Base-by-base conservation (phyloP, 2,329 filamentous ascomycete genomes). In the Pseudogymnoascus sp. region DNA sequence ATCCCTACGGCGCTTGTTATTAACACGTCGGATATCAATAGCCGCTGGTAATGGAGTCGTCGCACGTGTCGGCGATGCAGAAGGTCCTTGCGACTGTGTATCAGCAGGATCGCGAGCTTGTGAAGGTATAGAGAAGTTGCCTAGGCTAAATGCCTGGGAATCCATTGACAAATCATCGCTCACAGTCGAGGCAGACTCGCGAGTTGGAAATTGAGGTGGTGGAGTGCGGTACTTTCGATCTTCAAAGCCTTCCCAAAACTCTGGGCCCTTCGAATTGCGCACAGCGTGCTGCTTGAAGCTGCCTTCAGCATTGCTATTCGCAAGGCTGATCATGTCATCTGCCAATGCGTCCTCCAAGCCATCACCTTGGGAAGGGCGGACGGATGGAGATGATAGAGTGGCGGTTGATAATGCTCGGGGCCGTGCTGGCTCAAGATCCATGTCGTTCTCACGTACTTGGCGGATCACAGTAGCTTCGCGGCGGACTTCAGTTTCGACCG, bases 401-500 rank as follows among this genome's bases (percentile, higher is more conserved):
- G 86, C 87, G 21, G 77, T 78, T 12, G 81, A 78, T 63, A 81
- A 70, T 69, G 63, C 62, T 75, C 67, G 55, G 72, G 62, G 77
- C 70, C 73, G 67, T 37, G 71, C 72, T 29, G 73, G 77, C 63
- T 84, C 82, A 12, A 86, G 76, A 59, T 86, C 84, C 66, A 87
- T 82, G 70, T 97, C 92, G 69, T 88, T 93, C 74, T 97, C 94
- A 43, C 92, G 89, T 29, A 97, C 92, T 75, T 97, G 94, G 60
- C 91, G 90, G 66, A 99, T 91, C 4, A 97, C 94, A 75, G 97
- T 93, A 38, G 93, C 92, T 78, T 99, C 94, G 39, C 92, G 88
- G 61, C 90, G 87, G 63, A 91, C 86, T 74, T 99, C 94, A 43
- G 89, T 88, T 69, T 99, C 94, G 8, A 96, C 80, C 0, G 94